Conservation (phyloP, 1,139 yeast species). For the Kurtzmaniella natalensis region DNA sequence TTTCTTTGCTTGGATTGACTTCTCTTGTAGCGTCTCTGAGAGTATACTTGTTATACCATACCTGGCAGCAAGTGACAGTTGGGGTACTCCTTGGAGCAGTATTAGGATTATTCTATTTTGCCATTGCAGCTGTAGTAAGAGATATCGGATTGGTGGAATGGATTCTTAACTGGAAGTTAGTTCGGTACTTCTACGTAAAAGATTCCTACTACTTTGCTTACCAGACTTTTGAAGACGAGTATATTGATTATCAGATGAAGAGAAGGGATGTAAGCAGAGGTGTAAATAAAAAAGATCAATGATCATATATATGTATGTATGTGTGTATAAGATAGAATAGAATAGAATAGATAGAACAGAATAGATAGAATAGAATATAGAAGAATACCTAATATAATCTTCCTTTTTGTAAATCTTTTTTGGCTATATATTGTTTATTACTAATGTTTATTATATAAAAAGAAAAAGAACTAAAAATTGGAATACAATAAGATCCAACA, state of each 20-base stretch:
- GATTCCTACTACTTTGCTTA: constrained; percentile 51
- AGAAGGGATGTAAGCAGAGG: not conserved
- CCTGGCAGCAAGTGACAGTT: constrained; percentile 64
- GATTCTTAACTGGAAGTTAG: constrained; percentile 47
- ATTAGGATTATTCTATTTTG: constrained; percentile 57
- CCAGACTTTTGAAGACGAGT: constrained; percentile 37
- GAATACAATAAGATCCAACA: not conserved
- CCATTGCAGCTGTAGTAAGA: constrained; percentile 47
- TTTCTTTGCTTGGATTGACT: constrained; percentile 26
- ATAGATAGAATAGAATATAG: too few relatives aligned
- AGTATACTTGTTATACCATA: constrained; percentile 75
- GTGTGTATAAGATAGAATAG: constrained; percentile 4
- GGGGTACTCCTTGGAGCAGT: constrained; percentile 64
- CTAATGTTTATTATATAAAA: too few relatives aligned
- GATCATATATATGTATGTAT: constrained; percentile 5
- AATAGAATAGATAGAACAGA: not conserved
- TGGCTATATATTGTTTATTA: too few relatives aligned
- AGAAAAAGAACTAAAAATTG: too few relatives aligned
- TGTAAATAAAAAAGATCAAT: not conserved
- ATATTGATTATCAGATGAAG: constrained; percentile 10
- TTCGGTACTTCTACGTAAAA: constrained; percentile 46
- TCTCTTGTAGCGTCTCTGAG: constrained; percentile 66
- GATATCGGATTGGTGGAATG: constrained; percentile 60
- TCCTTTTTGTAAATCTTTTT: too few relatives aligned
- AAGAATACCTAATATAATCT: too few relatives aligned